Percentiles rank a stretch among this genome's conserved stretches.
Evolutionary conservation across 202 grass and related monocot genomes (phyloP).

Genomic region (Carex arenaria): DNA sequence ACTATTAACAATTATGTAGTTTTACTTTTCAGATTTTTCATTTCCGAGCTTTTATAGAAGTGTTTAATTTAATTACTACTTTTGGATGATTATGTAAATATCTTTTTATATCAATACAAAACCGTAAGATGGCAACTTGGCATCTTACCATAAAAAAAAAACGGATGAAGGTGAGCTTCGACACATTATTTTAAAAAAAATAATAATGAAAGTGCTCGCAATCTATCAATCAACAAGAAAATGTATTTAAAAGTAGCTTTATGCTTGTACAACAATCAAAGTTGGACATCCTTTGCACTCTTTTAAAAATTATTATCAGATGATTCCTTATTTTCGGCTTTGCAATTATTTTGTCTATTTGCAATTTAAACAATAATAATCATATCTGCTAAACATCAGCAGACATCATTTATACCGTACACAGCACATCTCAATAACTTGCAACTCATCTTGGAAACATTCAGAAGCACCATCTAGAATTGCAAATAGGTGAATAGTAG

Average conservation of each 20-base stretch:
- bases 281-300: neutral
- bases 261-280: neutral
- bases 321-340: neutral
- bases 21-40: no score
- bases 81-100: no score
- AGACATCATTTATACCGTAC: neutral
- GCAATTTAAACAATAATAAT: neutral
- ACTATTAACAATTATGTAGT: no score
- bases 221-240: neutral
- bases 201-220: neutral
- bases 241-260: neutral
- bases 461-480: neutral
- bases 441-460: no score
- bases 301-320: neutral
- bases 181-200: no score
- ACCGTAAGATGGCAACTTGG: no score
- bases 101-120: no score
- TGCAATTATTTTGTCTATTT: neutral
- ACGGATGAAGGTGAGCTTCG: no score
- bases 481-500: neutral
- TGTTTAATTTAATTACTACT: no score
- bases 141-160: no score
- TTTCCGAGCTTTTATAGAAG: no score
- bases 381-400: neutral
- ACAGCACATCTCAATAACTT: no score